Base-by-base conservation (phyloP, 2,329 filamentous ascomycete species). In the Pseudogymnoascus sp. region DNA sequence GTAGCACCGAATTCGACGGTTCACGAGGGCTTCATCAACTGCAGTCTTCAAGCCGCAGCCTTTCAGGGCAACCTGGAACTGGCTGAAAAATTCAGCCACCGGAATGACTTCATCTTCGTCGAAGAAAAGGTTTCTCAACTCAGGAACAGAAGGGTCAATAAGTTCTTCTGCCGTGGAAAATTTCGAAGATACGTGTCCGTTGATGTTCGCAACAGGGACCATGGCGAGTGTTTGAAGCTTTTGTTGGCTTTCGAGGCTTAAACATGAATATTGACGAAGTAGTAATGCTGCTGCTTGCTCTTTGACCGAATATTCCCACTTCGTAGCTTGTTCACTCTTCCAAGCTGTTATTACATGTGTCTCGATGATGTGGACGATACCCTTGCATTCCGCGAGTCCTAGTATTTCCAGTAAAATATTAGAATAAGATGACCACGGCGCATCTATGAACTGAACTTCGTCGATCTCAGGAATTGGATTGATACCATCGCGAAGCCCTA, bases 81-180 rank as follows among this genome's bases (percentile, higher is more conserved):
- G 26, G 12, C 21, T 9, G 15, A 64, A 64, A 48, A 68, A 67
- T 0, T 38, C 33, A 13, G 23, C 35, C 3, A 59, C 33, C 34
- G 70, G 69, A 26, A 64, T 21, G 19, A 67, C 59, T 59, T 64
- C 61, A 59, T 71, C 70, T 4, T 69, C 63, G 6, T 56, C 57
- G 21, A 71, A 71, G 60, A 62, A 71, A 12, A 68, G 57, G 1
- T 34, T 23, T 10, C 19, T 59, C 3, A 70, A 48, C 4, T 59
- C 48, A 1, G 45, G 4, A 0, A 57, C 18, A 7, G 39, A 59
- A 6, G 65, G 65, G 39, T 69, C 64, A 35, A 69, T 58, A 10
- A 69, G 61, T n/a, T 61, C 37, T 39, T 35, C n/a, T 15, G 66
- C 62, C 2, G 26, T 4, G 2, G 61, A 55, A 60, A 68, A 68